These are phyloP conservation scores for Colletotrichum costaricense DNA, from an alignment of 2,329 filamentous ascomycete genomes.

Conservation along the genomic window DNA sequence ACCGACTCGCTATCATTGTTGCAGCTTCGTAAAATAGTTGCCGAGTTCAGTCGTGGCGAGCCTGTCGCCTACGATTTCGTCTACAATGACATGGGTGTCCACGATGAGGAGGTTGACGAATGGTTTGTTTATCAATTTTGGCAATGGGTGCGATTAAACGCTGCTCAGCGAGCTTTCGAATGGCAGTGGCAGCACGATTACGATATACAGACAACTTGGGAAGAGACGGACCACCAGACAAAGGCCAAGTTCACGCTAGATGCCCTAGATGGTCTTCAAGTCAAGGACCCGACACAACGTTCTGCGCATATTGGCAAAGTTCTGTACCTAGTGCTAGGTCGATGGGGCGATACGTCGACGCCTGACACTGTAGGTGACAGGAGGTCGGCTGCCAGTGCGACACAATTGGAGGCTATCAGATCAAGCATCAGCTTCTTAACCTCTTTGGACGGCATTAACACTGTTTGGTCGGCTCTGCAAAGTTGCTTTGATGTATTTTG, in stretches of 20 bases:
- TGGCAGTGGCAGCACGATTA: constrained; percentile 75
- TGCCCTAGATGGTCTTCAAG: constrained; percentile 58
- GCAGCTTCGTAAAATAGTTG: constrained; percentile 78
- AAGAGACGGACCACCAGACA: constrained; percentile 68
- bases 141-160: constrained; percentile 83
- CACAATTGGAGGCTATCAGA: constrained; percentile 70
- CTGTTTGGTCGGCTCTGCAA: constrained; percentile 63
- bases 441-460: constrained; percentile 60
- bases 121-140: constrained; percentile 96
- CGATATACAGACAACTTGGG: constrained; percentile 68
- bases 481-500: constrained; percentile 64
- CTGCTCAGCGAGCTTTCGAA: constrained; percentile 81
- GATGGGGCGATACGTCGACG: constrained; percentile 77
- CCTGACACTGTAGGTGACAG: constrained; percentile 52
- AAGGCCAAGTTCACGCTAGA: constrained; percentile 67
- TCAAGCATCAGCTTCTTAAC: constrained; percentile 63
- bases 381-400: constrained; percentile 63
- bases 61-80: constrained; percentile 86
- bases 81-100: constrained; percentile 77
- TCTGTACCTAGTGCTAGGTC: constrained; percentile 73
- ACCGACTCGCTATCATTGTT: constrained; percentile 80
- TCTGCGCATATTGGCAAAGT: constrained; percentile 67
- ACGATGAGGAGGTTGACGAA: constrained; percentile 93
- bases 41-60: constrained; percentile 77
- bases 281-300: constrained; percentile 59